Evolutionary conservation across 2,329 filamentous ascomycete species (phyloP).

Genomic region (Stachybotrys chartarum): DNA sequence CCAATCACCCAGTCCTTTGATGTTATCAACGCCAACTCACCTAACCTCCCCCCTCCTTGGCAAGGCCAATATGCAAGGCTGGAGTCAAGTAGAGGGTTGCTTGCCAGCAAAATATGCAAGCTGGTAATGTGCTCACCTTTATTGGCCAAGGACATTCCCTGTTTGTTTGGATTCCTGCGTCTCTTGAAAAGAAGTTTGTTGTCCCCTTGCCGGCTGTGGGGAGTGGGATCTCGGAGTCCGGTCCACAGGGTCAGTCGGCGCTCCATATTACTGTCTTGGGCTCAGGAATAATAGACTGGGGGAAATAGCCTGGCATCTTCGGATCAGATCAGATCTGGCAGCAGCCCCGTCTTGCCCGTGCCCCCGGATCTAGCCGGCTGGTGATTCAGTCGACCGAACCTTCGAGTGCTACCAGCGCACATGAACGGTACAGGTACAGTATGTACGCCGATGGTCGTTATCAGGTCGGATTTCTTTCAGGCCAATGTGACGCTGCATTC

Average conservation of each 20-base stretch:
- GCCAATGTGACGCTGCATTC: background rate
- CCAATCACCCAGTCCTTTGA: background rate
- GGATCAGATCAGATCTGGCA: background rate
- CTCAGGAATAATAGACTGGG: background rate
- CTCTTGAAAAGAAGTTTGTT: too few relatives aligned
- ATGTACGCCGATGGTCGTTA: background rate
- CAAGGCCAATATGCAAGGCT: too few relatives aligned
- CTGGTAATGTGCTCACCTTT: too few relatives aligned
- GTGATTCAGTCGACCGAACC: background rate
- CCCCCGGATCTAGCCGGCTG: background rate
- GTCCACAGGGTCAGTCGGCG: too few relatives aligned
- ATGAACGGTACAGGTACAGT: background rate
- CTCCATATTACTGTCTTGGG: too few relatives aligned
- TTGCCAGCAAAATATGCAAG: too few relatives aligned
- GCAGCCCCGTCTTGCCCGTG: background rate
- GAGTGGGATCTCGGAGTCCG: too few relatives aligned
- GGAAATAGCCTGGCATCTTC: background rate
- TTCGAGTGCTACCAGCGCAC: background rate
- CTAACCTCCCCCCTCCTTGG: background rate
- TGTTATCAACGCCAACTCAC: background rate
- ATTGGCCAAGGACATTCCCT: too few relatives aligned
- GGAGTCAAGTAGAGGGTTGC: too few relatives aligned
- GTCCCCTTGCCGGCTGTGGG: too few relatives aligned
- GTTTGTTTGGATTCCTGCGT: too few relatives aligned
- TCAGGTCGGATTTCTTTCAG: background rate